Conservation (phyloP, 176 grass and related monocot species). For the Zoysia pacifica region DNA sequence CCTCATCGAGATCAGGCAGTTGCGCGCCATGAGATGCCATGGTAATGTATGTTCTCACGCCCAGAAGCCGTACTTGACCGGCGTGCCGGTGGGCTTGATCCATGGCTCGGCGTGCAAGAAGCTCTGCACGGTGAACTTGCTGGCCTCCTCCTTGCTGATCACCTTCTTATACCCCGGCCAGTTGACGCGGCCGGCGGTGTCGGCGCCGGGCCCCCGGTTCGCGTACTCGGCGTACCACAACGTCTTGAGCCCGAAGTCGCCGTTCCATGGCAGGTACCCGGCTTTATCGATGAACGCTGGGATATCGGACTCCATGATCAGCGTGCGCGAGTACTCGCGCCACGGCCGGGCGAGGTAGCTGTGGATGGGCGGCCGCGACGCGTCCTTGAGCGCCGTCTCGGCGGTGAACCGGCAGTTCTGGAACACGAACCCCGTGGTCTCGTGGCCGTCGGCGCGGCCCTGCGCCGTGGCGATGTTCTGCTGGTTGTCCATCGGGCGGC, state of each 20-base stretch:
- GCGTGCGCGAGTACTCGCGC: conserved; percentile 63
- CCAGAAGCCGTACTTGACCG: conserved; percentile 53
- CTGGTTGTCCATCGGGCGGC: conserved; percentile 77
- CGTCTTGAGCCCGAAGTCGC: conserved; percentile 45
- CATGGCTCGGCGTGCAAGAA: conserved; percentile 60
- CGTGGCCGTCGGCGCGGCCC: conserved; percentile 48
- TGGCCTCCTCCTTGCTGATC: conserved; percentile 43
- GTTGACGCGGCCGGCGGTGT: conserved; percentile 40
- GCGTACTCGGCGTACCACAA: conserved; percentile 70
- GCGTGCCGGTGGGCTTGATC: conserved; percentile 50
- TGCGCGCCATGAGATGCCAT: too few relatives aligned
- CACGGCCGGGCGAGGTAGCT: conserved; percentile 64
- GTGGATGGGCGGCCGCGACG: conserved; percentile 5
- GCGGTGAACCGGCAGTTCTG: conserved; percentile 48
- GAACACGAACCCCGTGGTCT: conserved; percentile 58
- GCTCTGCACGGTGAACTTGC: conserved; percentile 55
- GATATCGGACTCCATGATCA: conserved; percentile 65
- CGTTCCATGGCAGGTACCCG: conserved; percentile 62
- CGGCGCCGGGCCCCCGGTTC: conserved; percentile 55
- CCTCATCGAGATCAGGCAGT: background rate
- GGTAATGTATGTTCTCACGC: background rate
- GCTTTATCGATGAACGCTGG: conserved; percentile 48
- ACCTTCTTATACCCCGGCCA: conserved; percentile 61
- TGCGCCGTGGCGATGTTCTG: conserved; percentile 79
- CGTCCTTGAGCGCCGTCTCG: conserved; percentile 28